A percentile compares a stretch with the other conserved stretches of the same genome.
phyloP scores from a whole-genome alignment of 331 rosid genomes.

The Pyrus hybrid region DNA sequence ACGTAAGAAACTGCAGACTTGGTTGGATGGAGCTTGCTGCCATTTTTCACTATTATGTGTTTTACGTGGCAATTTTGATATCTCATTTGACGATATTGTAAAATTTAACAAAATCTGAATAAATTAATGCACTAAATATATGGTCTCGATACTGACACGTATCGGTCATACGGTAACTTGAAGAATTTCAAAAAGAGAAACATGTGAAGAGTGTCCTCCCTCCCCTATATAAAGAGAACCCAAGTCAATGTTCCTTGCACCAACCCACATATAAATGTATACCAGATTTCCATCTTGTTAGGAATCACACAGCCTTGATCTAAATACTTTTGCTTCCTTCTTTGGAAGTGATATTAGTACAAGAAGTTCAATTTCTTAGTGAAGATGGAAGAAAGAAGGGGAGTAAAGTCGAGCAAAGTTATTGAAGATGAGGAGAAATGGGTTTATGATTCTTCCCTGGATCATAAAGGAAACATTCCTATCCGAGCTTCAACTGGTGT shows the following conservation, averaged over 20 bases:
- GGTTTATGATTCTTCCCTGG: conserved; percentile 87
- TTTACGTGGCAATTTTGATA: no score
- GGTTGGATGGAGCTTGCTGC: no score
- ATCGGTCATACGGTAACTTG: neutral
- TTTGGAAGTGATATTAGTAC: neutral
- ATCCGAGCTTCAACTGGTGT: conserved; percentile 82
- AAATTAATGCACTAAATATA: no score
- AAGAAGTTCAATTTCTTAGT: neutral
- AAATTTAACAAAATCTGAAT: no score
- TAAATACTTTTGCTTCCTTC: neutral
- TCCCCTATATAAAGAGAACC: conserved; percentile 8
- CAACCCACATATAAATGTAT: neutral
- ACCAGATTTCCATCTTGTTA: neutral
- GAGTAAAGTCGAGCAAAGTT: conserved; percentile 14
- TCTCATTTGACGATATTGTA: no score
- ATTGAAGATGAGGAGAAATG: conserved; percentile 32
- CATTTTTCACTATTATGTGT: no score
- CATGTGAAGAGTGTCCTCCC: neutral
- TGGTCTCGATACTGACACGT: neutral
- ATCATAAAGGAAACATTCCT: conserved; percentile 69
- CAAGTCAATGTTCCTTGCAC: neutral
- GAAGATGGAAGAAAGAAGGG: conserved; percentile 3
- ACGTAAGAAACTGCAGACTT: no score
- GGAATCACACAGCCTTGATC: neutral
- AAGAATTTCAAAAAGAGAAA: neutral